Conservation (phyloP, 1,284 basidiomycete genomes). For the Melampsora americana region DNA sequence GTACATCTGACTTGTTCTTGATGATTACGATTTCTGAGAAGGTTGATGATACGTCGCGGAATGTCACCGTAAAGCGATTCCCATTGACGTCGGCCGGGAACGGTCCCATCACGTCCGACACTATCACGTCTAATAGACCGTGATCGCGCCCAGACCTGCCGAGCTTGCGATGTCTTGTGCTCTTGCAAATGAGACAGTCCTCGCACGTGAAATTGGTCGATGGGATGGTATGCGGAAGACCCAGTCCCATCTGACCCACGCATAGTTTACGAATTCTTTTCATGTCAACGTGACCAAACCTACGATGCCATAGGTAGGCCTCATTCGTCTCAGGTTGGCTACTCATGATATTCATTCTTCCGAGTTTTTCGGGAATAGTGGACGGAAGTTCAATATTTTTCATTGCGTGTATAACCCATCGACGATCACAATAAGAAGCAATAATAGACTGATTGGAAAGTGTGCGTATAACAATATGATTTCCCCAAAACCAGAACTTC, state of each 20-base stretch:
- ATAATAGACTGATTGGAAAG: no score
- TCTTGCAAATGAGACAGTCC: no score
- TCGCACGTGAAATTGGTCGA: neutral
- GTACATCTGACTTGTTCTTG: neutral
- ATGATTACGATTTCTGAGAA: conserved; percentile 9
- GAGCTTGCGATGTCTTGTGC: neutral
- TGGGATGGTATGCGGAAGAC: neutral
- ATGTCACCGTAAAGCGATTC: neutral
- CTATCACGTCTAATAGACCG: neutral
- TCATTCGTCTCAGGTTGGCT: no score
- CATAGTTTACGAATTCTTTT: neutral
- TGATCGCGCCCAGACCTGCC: neutral
- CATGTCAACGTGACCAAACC: neutral
- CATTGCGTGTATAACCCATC: no score
- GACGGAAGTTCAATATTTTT: no score
- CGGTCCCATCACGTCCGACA: neutral
- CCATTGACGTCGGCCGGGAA: neutral
- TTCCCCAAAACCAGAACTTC: no score
- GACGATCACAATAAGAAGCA: no score
- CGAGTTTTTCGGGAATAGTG: no score
- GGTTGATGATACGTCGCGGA: neutral
- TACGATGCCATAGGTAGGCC: neutral
- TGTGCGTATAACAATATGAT: no score
- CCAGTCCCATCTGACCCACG: neutral
- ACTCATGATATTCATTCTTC: no score